These are phyloP conservation scores for Diplodia sapinea DNA, from an alignment of 2,329 filamentous ascomycete species.

Conservation along the genomic window DNA sequence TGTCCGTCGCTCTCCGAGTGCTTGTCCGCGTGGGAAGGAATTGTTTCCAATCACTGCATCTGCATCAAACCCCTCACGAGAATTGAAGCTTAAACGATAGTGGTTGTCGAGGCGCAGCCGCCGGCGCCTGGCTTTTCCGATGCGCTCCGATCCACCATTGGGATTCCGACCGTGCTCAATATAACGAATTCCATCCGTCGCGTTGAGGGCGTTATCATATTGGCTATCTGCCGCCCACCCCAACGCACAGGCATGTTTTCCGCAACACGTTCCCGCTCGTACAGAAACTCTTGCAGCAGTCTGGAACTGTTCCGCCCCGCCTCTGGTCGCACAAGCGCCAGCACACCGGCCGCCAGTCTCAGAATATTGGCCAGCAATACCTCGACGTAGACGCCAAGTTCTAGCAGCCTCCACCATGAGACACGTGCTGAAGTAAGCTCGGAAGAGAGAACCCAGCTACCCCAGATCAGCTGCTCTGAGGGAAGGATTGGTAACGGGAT, in stretches of 20 bases:
- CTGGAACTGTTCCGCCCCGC: conserved; percentile 20
- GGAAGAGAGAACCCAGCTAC: neutral
- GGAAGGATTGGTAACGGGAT: neutral
- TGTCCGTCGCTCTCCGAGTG: neutral
- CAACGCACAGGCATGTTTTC: neutral
- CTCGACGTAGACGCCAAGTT: neutral
- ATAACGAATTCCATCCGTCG: conserved; percentile 9
- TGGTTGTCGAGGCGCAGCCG: neutral
- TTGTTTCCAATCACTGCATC: neutral
- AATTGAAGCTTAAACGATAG: neutral
- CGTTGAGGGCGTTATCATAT: neutral
- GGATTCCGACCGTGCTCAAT: conserved; percentile 1
- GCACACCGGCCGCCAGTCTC: neutral
- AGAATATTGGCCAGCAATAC: neutral
- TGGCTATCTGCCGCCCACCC: neutral
- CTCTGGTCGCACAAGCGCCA: conserved; percentile 9
- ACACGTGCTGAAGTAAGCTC: neutral
- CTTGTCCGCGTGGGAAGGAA: neutral
- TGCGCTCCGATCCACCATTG: neutral
- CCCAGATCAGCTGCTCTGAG: neutral
- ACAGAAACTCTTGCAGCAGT: neutral
- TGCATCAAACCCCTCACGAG: neutral
- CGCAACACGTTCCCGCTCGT: neutral
- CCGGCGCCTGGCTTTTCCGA: neutral
- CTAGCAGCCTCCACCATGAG: neutral